phyloP scores from a whole-genome alignment of 768 basidiomycete species.

The Mycena rosella region DNA sequence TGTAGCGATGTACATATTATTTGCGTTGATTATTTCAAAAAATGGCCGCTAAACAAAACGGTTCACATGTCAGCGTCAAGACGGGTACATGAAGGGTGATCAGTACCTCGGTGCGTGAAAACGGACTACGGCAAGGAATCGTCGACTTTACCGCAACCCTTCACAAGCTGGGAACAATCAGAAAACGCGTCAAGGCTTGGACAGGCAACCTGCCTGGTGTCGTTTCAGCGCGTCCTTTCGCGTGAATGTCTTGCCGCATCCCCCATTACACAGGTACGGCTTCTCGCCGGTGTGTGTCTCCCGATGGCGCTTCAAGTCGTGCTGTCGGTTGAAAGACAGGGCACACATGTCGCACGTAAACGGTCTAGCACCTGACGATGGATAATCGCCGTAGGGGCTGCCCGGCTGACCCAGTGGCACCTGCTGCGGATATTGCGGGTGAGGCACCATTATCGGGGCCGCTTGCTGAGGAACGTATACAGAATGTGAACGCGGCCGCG shows the following conservation, averaged over 20 bases:
- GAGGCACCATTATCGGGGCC: constrained; percentile 34
- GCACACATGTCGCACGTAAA: constrained; percentile 81
- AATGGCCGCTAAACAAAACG: background rate
- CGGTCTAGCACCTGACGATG: constrained; percentile 70
- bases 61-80: background rate
- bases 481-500: constrained; percentile 59
- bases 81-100: background rate
- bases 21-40: constrained; percentile 27
- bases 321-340: constrained; percentile 87
- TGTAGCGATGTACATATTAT: constrained; percentile 38
- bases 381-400: constrained; percentile 58
- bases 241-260: constrained; percentile 89
- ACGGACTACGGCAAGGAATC: constrained; percentile 55
- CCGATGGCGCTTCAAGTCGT: constrained; percentile 86
- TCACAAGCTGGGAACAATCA: constrained; percentile 69
- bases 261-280: constrained; percentile 85
- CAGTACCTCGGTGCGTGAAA: background rate
- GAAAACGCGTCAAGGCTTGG: constrained; percentile 17
- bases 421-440: constrained; percentile 50
- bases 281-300: constrained; percentile 91
- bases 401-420: constrained; percentile 53
- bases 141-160: constrained; percentile 81
- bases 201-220: constrained; percentile 72
- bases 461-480: constrained; percentile 39
- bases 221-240: constrained; percentile 89